Conservation (phyloP, 495 filamentous ascomycete genomes). For the Trichoderma virens region DNA sequence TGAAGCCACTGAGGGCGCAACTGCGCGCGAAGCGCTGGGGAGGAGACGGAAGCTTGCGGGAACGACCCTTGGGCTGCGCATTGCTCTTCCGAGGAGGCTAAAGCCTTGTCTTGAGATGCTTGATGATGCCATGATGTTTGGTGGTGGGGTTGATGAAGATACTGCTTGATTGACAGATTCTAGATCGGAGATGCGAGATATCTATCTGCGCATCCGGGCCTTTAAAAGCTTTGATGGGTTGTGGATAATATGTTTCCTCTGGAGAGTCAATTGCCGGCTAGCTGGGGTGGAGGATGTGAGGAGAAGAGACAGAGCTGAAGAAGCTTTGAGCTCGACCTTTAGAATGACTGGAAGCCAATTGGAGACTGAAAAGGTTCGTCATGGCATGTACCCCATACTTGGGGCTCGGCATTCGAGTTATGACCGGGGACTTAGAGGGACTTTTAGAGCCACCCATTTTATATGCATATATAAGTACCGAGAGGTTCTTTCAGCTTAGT, state of each 20-base stretch:
- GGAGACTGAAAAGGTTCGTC: background rate
- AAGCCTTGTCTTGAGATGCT: background rate
- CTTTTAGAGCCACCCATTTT: background rate
- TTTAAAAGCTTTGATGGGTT: background rate
- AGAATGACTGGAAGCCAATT: background rate
- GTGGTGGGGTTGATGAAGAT: background rate
- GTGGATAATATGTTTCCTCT: background rate
- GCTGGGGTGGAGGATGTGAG: background rate
- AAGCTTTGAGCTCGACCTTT: conserved; percentile 2
- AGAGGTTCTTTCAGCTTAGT: background rate
- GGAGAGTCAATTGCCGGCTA: background rate
- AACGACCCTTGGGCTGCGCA: background rate
- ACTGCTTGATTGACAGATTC: background rate
- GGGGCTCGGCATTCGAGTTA: background rate
- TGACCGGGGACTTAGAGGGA: background rate
- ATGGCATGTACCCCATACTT: background rate
- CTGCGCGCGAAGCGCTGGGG: background rate
- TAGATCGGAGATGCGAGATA: background rate
- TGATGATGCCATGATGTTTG: background rate
- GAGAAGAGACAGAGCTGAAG: background rate
- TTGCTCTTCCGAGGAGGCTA: background rate
- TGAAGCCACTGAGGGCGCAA: background rate
- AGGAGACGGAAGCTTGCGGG: background rate
- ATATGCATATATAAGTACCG: background rate
- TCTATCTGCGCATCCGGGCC: background rate